Conservation (phyloP, 768 basidiomycete genomes). For the Trametes cinnabarina region DNA sequence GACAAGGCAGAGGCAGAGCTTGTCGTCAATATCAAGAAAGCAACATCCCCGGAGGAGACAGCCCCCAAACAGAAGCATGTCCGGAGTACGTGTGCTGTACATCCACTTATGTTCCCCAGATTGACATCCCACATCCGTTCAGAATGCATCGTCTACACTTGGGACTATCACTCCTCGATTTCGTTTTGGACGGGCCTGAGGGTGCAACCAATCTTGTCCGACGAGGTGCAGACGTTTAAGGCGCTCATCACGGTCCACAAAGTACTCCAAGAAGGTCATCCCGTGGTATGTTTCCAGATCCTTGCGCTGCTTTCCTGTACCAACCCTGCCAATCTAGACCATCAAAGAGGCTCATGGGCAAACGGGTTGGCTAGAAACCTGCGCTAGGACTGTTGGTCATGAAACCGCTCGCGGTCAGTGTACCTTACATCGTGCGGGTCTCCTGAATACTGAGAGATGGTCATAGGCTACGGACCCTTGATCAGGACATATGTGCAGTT, state of each 20-base stretch:
- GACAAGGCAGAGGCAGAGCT: slow-evolving; percentile 97
- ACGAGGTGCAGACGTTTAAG: slow-evolving; percentile 99
- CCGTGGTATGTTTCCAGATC: slow-evolving; percentile 55
- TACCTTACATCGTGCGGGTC: neutral
- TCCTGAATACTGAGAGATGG: neutral
- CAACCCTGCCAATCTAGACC: slow-evolving; percentile 51
- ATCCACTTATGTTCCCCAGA: neutral
- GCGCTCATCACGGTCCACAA: slow-evolving; percentile 97
- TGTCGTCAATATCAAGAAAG: slow-evolving; percentile 95
- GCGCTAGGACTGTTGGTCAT: slow-evolving; percentile 80
- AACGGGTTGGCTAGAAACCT: slow-evolving; percentile 97
- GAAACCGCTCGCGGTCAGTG: slow-evolving; percentile 73
- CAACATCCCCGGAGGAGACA: slow-evolving; percentile 90
- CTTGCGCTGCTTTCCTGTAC: neutral
- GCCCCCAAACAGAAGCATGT: slow-evolving; percentile 99
- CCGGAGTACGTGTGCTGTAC: slow-evolving; percentile 68
- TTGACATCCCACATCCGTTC: neutral
- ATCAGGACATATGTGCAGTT: slow-evolving; percentile 97
- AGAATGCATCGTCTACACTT: slow-evolving; percentile 99
- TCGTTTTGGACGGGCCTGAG: slow-evolving; percentile 98
- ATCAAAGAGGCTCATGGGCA: slow-evolving; percentile 97
- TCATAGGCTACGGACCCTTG: slow-evolving; percentile 82
- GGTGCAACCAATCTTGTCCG: slow-evolving; percentile 94
- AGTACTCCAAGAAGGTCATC: slow-evolving; percentile 96
- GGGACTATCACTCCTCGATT: slow-evolving; percentile 97